A percentile compares a stretch with the other conserved stretches of the same genome.
These are phyloP conservation scores for Colletotrichum spinosum DNA, from an alignment of 2,329 filamentous ascomycete species.

Conservation along the genomic window DNA sequence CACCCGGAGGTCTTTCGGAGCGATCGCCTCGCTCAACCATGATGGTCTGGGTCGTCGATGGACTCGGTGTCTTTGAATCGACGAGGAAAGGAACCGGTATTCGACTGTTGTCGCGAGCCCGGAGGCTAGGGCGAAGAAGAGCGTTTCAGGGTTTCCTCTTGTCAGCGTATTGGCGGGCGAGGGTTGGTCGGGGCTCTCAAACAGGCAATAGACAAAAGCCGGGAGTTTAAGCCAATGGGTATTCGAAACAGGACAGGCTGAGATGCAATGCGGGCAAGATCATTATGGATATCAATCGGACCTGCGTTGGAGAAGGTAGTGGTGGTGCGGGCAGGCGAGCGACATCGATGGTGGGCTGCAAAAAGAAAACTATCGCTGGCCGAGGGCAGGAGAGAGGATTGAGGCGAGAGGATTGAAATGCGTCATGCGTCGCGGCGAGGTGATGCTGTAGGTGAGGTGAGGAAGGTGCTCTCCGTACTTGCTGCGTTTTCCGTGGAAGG, in stretches of 20 bases:
- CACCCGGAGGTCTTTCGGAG: conserved; percentile 41
- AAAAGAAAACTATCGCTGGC: conserved; percentile 5
- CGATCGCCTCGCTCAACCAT: conserved; percentile 38
- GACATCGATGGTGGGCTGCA: conserved; percentile 7
- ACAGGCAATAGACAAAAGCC: conserved; percentile 25
- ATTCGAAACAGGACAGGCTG: conserved; percentile 33
- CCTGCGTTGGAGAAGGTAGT: conserved; percentile 30
- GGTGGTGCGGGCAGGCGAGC: conserved; percentile 5
- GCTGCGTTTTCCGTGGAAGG: too few species aligned
- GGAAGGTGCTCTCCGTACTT: too few species aligned
- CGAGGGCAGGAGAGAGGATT: conserved; percentile 3
- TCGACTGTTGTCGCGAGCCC: conserved; percentile 17
- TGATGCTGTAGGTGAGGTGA: too few species aligned
- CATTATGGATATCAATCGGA: conserved; percentile 34
- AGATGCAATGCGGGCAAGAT: conserved; percentile 27
- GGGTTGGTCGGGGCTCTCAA: conserved; percentile 34
- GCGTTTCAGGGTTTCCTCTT: conserved; percentile 37
- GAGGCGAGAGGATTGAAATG: too few species aligned
- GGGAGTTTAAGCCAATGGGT: conserved; percentile 37
- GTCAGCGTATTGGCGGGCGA: conserved; percentile 19
- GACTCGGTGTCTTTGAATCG: conserved; percentile 8
- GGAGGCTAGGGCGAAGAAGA: conserved; percentile 29
- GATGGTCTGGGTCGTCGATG: conserved; percentile 18
- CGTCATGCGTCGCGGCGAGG: too few species aligned
- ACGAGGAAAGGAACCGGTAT: not conserved